Percentiles rank a stretch among this genome's conserved stretches.
Conservation (phyloP, 371 early-diverging fungal genomes). For the Haplosporangium sp. region DNA sequence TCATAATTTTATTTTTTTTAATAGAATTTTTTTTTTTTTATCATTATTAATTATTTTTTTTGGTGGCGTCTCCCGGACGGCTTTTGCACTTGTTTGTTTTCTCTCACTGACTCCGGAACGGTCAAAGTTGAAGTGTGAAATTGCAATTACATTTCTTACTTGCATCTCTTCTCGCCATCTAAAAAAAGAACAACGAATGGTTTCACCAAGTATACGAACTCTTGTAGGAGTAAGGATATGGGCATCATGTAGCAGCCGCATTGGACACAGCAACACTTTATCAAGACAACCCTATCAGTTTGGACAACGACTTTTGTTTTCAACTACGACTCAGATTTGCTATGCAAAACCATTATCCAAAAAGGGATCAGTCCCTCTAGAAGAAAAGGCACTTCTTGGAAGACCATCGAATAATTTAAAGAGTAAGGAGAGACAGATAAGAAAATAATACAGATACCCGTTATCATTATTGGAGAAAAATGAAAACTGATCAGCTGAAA, state of each 20-base stretch:
- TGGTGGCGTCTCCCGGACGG: conserved; percentile 11
- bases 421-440: conserved; percentile 51
- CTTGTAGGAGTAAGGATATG: conserved; percentile 19
- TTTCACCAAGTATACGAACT: conserved; percentile 12
- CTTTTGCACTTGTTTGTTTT: neutral
- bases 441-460: too few species aligned
- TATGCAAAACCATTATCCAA: conserved; percentile 65
- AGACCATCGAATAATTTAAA: conserved; percentile 96
- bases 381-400: conserved; percentile 88
- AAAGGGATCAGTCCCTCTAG: conserved; percentile 66
- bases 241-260: conserved; percentile 9
- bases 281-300: neutral
- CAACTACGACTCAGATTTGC: conserved; percentile 13
- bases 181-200: neutral
- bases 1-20: neutral
- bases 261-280: neutral
- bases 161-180: neutral
- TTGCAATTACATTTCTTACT: neutral
- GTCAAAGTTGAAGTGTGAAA: neutral
- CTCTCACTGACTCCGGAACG: neutral
- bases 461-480: too few species aligned
- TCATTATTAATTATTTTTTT: too few species aligned
- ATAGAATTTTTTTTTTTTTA: neutral
- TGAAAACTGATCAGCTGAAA: too few species aligned
- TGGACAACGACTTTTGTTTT: conserved; percentile 28